Base-by-base conservation (phyloP, 768 basidiomycete species). In the Cystofilobasidium bisporidii region DNA sequence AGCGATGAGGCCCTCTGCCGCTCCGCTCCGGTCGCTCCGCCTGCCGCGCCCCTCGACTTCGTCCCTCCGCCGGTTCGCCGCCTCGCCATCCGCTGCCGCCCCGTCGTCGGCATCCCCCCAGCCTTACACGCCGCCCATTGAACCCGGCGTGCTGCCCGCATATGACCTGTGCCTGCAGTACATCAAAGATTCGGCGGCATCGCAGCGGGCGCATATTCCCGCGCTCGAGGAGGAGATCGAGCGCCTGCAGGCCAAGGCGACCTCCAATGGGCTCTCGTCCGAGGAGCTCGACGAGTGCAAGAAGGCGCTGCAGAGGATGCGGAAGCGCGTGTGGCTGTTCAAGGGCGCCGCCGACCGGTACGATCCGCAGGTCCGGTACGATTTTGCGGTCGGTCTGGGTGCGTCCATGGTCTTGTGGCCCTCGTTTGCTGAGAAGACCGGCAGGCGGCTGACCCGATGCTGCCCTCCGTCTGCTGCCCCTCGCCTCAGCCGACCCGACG, bases 241-340 rank as follows among this genome's bases (percentile, higher is more conserved):
- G 69, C 67, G 74, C 40, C 72, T 84, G 74, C 74, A 82, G 69
- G 78, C 81, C 72, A 83, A 81, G 75, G 73, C 85, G 55, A 73
- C 8, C 22, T 53, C 48, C 4, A 11, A 79, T 24, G 82, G 87
- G 65, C 74, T 94, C 55, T 28, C 5, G 36, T 81, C 93, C 14
- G 88, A 91, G 78, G 86, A 87, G 66, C 82, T 86, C 75, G 79
- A 89, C 36, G 93, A 97, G 76, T 78, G 91, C n/a, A 93, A 92
- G 0, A 81, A 85, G 63, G 83, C 86, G 40, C 79, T 91, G 73
- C 89, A 89, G 87, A 83, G 80, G 71, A 87, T 88, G 70, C 32
- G 20, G 40, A 50, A 33, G 10, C 38, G 56, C 14, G 43, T 12
- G 11, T 24, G 56, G 48, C 32, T 10, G 58, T 38, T 26, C 55